These are phyloP conservation scores for Truncatella angustata DNA, from an alignment of 2,329 filamentous ascomycete species.

Conservation along the genomic window DNA sequence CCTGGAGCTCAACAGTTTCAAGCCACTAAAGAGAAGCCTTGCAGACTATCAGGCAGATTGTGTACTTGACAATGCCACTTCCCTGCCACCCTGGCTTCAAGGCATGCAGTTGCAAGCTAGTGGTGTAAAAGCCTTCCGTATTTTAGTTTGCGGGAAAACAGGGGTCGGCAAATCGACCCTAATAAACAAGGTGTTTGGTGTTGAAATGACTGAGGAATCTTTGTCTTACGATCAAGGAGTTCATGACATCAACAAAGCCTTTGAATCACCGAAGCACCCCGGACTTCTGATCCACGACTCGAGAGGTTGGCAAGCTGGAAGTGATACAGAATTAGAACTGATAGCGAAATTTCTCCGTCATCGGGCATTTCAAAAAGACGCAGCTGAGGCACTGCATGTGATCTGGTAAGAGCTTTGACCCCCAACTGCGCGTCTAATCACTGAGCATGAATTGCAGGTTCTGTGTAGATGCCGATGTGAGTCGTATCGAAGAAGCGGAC, in stretches of 20 bases:
- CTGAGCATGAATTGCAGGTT: constrained; percentile 17
- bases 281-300: constrained; percentile 28
- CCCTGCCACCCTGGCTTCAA: not conserved
- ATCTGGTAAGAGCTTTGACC: constrained; percentile 19
- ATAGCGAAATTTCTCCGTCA: constrained; percentile 24
- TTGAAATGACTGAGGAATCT: constrained; percentile 22
- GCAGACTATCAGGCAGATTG: not conserved
- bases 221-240: constrained; percentile 19
- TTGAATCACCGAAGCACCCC: constrained; percentile 23
- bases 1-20: not conserved
- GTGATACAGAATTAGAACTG: constrained; percentile 19
- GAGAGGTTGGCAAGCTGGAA: constrained; percentile 23
- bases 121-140: constrained; percentile 12
- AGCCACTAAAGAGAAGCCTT: not conserved
- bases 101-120: constrained; percentile 4
- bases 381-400: constrained; percentile 20
- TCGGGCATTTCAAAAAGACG: constrained; percentile 12
- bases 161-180: constrained; percentile 26
- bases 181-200: constrained; percentile 25
- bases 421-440: not conserved
- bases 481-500: constrained; percentile 22
- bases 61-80: not conserved
- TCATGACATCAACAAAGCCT: constrained; percentile 25
- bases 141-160: constrained; percentile 25
- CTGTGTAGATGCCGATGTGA: constrained; percentile 23